Base-by-base conservation (phyloP, 768 basidiomycete species). In the Rhizopogon rudus region DNA sequence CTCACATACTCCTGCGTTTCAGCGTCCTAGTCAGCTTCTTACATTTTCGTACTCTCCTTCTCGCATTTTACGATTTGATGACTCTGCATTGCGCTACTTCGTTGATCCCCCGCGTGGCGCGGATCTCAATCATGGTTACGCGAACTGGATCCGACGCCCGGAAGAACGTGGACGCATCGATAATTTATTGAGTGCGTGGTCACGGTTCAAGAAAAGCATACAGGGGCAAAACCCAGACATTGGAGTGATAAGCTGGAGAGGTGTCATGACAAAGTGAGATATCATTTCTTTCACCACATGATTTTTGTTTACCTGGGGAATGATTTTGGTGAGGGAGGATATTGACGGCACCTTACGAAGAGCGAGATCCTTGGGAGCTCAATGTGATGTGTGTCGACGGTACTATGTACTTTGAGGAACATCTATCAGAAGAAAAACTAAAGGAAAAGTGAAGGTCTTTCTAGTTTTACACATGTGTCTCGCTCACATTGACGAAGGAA, bases 321-420 rank as follows among this genome's bases (percentile, higher is more conserved):
- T 45, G 40, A 46, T 64, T 64, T 62, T 60, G 54, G 70, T 67
- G 77, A 76, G 77, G 52, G 71, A 92, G 90, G 68, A 86, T 95
- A 62, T 69, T 94, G 68, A 86, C 81, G 51, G 83, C 89, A 4
- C 87, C 91, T 14, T 93, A 93, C 66, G 92, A 94, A 73, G 83
- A 86, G 17, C 75, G 83, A 42, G 92, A 94, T 25, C 76, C 77
- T 0, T 93, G 86, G 84, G 86, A 88, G 41, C 68, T 95, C 64
- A 93, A 95, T 62, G 84, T 88, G 25, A 95, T 95, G 93, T 71
- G 66, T 33, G 68, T 88, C 1, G 75, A 82, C 51, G 88, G 82
- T 12, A 85, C 84, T 2, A 58, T 92, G 20, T 92, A 90, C 63
- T 73, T 91, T 29, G 88, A 90, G 66, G 90, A 90, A 61, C 86